Evolutionary conservation across 345 rosid genomes (phyloP), one percentile per base, ranked within the genome.

Genomic region (Laguncularia racemosa): DNA sequence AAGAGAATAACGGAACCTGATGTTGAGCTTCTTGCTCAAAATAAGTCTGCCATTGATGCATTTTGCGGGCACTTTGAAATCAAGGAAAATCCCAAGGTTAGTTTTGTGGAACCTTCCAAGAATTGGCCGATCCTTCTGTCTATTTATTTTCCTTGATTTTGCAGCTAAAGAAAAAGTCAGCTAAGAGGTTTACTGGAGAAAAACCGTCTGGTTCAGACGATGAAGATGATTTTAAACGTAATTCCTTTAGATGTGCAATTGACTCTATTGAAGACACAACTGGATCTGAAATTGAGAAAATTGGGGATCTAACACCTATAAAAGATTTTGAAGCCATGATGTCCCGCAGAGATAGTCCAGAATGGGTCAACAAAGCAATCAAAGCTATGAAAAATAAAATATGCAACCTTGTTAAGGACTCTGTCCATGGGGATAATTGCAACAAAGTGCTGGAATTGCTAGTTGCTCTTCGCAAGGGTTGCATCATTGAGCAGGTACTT

Each of bases 321-420:
- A 77, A 79, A 67, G 97, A 93, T 75, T 89, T 93, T 63, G 91
- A 86, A 78, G 84, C 73, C 17, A 83, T 93, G 83, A 73, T 93
- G 64, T 80, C 89, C 2, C 83, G 84, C 12, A 86, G 96, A 76
- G 99, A 93, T 68, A 68, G 55, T 57, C 79, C 83, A 10, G 78
- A 84, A 18, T 89, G 85, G 84, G 60, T 78, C 44, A 58, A 28
- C 13, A 85, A 74, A 77, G 99, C 96, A 60, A 82, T 90, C 20
- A 65, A 44, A 46, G 82, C 71, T 6, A 81, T 93, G 92, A 76
- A 81, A 69, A 69, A 67, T 23, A 77, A 65, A 67, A 84, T 90
- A 60, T 17, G 58, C 52, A 62, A 62, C 72, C 73, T 89, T 15
- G 50, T 93, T 18, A 78, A 73, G 60, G 65, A 70, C 61, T 70